These are phyloP conservation scores for Crithidia mellificae DNA, from an alignment of 208 protist species.

Conservation along the genomic window DNA sequence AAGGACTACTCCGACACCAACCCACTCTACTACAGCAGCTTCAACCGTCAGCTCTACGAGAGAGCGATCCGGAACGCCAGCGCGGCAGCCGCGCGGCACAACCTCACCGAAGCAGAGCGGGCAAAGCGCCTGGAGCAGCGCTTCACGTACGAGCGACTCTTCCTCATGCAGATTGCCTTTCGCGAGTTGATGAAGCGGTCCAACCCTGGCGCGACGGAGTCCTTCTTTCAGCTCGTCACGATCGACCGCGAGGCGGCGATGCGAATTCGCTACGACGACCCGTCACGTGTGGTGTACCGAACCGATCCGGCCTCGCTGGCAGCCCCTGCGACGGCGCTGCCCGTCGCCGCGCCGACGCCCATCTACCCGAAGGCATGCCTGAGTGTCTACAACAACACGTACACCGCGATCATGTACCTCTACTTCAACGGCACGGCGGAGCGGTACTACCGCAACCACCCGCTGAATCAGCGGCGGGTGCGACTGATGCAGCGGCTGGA, in stretches of 20 bases:
- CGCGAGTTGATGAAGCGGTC: constrained; percentile 24
- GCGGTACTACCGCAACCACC: constrained; percentile 31
- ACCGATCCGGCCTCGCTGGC: constrained; percentile 1
- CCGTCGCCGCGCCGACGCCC: background rate
- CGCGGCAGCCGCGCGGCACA: background rate
- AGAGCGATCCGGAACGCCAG: background rate
- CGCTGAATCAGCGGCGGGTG: constrained; percentile 37
- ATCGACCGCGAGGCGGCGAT: constrained; percentile 22
- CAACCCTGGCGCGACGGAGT: background rate
- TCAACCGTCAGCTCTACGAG: background rate
- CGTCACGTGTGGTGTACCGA: constrained; percentile 6
- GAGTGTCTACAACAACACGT: constrained; percentile 1
- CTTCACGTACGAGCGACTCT: constrained; percentile 14
- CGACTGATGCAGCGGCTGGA: constrained; percentile 36
- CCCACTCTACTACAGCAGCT: background rate
- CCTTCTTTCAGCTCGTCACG: constrained; percentile 25
- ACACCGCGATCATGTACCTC: constrained; percentile 32
- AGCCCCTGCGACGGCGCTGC: background rate
- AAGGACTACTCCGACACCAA: background rate
- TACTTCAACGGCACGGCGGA: constrained; percentile 55
- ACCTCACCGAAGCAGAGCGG: background rate
- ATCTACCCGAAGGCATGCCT: background rate
- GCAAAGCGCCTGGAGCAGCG: background rate
- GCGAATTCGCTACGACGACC: background rate
- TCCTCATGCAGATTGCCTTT: constrained; percentile 20